Conservation (phyloP, 2,329 filamentous ascomycete genomes). For the Sarocladium brachiariae region DNA sequence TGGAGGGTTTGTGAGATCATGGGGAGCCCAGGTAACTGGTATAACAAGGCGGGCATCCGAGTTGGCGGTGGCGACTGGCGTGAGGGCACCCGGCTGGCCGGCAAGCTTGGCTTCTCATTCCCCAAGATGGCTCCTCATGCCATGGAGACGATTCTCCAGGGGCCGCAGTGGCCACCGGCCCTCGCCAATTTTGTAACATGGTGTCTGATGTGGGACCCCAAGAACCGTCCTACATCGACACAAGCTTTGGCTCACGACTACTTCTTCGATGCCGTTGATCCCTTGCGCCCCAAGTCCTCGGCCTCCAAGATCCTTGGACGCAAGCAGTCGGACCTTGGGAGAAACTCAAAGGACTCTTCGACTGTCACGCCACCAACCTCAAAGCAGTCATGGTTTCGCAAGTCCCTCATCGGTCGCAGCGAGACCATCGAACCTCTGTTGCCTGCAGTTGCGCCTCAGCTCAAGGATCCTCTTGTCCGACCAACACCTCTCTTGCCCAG, state of each 20-base stretch:
- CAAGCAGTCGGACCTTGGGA: slow-evolving; percentile 80
- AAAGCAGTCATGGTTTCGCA: slow-evolving; percentile 95
- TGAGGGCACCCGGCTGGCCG: slow-evolving; percentile 83
- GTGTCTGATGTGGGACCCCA: slow-evolving; percentile 99
- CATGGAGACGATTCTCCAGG: slow-evolving; percentile 86
- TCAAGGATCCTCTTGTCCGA: slow-evolving; percentile 39
- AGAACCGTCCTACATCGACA: slow-evolving; percentile 79
- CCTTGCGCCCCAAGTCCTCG: slow-evolving; percentile 84
- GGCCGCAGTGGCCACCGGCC: slow-evolving; percentile 85
- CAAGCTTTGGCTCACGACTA: slow-evolving; percentile 96
- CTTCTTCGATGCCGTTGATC: slow-evolving; percentile 87
- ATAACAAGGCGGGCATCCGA: slow-evolving; percentile 78
- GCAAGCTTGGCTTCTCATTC: slow-evolving; percentile 97
- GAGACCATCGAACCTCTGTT: slow-evolving; percentile 58
- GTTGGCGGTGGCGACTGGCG: slow-evolving; percentile 97
- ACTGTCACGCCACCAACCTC: slow-evolving; percentile 52
- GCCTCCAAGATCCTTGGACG: slow-evolving; percentile 76
- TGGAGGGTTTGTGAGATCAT: slow-evolving; percentile 99
- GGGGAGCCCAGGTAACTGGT: slow-evolving; percentile 98
- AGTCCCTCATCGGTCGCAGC: slow-evolving; percentile 80
- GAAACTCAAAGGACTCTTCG: slow-evolving; percentile 34
- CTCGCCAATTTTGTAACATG: slow-evolving; percentile 92
- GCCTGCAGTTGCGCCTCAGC: slow-evolving; percentile 29
- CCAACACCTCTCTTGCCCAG: slow-evolving; percentile 28
- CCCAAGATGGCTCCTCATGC: slow-evolving; percentile 98